Conservation (phyloP, 192 early-diverging fungal species). For the Chytriomyces sp. region DNA sequence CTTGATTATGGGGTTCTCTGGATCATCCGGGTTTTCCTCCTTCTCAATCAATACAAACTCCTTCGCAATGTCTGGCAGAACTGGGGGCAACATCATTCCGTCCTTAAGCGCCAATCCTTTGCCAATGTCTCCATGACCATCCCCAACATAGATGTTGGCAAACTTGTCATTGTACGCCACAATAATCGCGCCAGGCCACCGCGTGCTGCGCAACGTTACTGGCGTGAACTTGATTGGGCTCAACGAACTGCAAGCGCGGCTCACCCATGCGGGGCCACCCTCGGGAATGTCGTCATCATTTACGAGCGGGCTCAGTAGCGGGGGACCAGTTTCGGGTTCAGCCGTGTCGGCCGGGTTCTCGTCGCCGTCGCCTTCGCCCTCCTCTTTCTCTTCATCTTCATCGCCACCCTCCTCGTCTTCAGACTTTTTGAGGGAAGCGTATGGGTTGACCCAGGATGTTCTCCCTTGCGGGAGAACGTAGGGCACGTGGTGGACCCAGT, state of each 20-base stretch:
- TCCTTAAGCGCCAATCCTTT: not conserved
- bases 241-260: slow-evolving; percentile 49
- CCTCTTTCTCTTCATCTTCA: slow-evolving; percentile 41
- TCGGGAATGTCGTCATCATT: slow-evolving; percentile 49
- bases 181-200: slow-evolving; percentile 61
- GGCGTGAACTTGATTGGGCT: slow-evolving; percentile 57
- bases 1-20: slow-evolving; percentile 15
- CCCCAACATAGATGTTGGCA: slow-evolving; percentile 64
- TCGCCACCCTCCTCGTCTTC: slow-evolving; percentile 39
- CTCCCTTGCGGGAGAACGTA: slow-evolving; percentile 65
- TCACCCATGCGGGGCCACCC: slow-evolving; percentile 51
- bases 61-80: slow-evolving; percentile 45
- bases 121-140: slow-evolving; percentile 50
- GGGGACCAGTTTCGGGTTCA: slow-evolving; percentile 59
- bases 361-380: slow-evolving; percentile 39
- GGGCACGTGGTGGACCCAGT: slow-evolving; percentile 68
- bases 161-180: slow-evolving; percentile 67
- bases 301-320: slow-evolving; percentile 42
- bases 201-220: slow-evolving; percentile 47
- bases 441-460: slow-evolving; percentile 58
- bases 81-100: slow-evolving; percentile 43
- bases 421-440: slow-evolving; percentile 8
- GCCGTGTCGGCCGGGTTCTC: slow-evolving; percentile 33
- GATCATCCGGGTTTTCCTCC: slow-evolving; percentile 32
- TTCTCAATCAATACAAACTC: slow-evolving; percentile 52